phyloP scores from a whole-genome alignment of 768 basidiomycete species.

The Tulasnella sp. region DNA sequence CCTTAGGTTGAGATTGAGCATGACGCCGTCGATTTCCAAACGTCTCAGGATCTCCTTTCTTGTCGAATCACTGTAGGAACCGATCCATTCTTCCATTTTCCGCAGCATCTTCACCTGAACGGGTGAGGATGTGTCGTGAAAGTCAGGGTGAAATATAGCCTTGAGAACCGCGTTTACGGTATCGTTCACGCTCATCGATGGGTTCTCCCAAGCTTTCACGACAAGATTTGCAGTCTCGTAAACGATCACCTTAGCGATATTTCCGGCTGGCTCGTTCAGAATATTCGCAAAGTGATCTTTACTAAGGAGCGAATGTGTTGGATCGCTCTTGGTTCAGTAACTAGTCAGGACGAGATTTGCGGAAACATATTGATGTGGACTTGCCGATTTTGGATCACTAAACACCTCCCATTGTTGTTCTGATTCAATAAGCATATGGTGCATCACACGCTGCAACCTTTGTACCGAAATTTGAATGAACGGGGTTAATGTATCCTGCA shows the following conservation, averaged over 20 bases:
- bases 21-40: slow-evolving; percentile 2
- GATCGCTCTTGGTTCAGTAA: neutral
- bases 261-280: slow-evolving; percentile 62
- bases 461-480: neutral
- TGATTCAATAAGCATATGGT: neutral
- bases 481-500: too few species aligned
- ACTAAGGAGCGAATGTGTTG: slow-evolving; percentile 11
- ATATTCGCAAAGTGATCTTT: slow-evolving; percentile 62
- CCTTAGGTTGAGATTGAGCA: neutral
- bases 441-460: neutral
- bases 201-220: slow-evolving; percentile 4
- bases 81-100: slow-evolving; percentile 2
- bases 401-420: slow-evolving; percentile 11
- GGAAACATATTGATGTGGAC: neutral
- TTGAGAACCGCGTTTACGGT: neutral
- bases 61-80: neutral
- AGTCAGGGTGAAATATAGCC: slow-evolving; percentile 11
- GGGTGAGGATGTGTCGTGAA: neutral
- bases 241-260: slow-evolving; percentile 54
- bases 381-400: neutral
- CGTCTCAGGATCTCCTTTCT: slow-evolving; percentile 3
- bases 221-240: slow-evolving; percentile 28
- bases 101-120: slow-evolving; percentile 3
- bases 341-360: neutral
- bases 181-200: neutral